Percentiles rank a stretch among this genome's conserved stretches.
Conservation (phyloP, 768 basidiomycete genomes). For the Myochromella boudieri region DNA sequence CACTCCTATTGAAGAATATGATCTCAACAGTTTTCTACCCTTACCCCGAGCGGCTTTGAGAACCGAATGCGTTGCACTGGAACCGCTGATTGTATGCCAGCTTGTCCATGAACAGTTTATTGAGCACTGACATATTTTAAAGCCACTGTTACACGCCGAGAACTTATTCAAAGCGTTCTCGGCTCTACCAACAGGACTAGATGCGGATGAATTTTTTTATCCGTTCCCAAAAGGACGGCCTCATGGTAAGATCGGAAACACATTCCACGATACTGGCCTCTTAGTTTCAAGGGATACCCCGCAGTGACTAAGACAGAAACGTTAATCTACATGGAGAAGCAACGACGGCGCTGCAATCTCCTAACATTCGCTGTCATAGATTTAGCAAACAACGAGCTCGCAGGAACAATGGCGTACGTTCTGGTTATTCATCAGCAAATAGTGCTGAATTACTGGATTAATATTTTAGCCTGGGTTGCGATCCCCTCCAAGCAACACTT, state of each 20-base stretch:
- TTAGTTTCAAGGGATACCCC: not conserved
- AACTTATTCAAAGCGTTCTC: slow-evolving; percentile 16
- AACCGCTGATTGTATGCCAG: slow-evolving; percentile 18
- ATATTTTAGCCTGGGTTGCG: slow-evolving; percentile 17
- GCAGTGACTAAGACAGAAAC: slow-evolving; percentile 19
- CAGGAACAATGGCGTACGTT: slow-evolving; percentile 16
- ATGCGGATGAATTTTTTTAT: slow-evolving; percentile 18
- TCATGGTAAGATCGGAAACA: slow-evolving; percentile 7
- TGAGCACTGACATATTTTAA: not conserved
- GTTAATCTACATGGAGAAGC: slow-evolving; percentile 20
- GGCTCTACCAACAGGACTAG: not conserved
- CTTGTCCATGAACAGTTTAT: too few relatives aligned
- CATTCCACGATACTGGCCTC: too few relatives aligned
- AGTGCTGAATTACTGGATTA: not conserved
- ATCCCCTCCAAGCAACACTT: slow-evolving; percentile 19
- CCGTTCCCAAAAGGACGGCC: slow-evolving; percentile 20
- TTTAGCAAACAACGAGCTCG: slow-evolving; percentile 13
- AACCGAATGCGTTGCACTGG: slow-evolving; percentile 13
- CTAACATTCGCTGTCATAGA: slow-evolving; percentile 20
- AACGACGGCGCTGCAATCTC: slow-evolving; percentile 19
- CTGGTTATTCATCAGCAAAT: not conserved
- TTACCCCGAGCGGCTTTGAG: slow-evolving; percentile 10
- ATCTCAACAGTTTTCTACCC: slow-evolving; percentile 17
- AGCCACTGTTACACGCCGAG: slow-evolving; percentile 18
- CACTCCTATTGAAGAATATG: slow-evolving; percentile 17